Percentiles rank a stretch among this genome's conserved stretches.
phyloP scores from a whole-genome alignment of 345 rosid species.

The Murraya koenigii region DNA sequence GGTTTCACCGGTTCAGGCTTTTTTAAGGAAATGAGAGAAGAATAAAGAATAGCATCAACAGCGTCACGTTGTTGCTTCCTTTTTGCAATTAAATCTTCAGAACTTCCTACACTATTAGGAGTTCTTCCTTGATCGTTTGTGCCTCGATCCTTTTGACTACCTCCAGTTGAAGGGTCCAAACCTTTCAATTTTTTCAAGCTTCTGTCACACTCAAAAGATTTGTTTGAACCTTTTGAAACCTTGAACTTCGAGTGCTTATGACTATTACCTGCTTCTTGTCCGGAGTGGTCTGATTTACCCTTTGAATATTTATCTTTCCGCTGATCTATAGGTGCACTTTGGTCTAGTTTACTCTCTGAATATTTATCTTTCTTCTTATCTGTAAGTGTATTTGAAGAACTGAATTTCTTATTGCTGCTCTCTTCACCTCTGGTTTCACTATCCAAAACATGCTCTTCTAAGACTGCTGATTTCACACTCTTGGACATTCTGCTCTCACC shows the following conservation, averaged over 20 bases:
- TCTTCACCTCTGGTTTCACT: conserved; percentile 29
- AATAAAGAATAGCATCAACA: conserved; percentile 77
- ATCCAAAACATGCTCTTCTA: conserved; percentile 18
- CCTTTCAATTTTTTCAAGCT: conserved; percentile 29
- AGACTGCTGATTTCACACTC: conserved; percentile 16
- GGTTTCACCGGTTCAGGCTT: conserved; percentile 39
- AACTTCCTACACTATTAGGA: conserved; percentile 35
- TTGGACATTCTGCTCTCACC: conserved; percentile 27
- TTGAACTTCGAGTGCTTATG: conserved; percentile 15
- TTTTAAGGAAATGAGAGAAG: conserved; percentile 78
- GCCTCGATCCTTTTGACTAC: conserved; percentile 26
- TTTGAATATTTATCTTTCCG: not conserved
- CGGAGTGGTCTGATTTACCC: conserved; percentile 7
- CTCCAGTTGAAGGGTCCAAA: conserved; percentile 29
- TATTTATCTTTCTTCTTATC: conserved; percentile 22
- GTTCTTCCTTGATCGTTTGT: conserved; percentile 22
- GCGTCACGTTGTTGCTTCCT: conserved; percentile 84
- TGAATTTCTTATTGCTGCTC: conserved; percentile 24
- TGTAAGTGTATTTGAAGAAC: conserved; percentile 14
- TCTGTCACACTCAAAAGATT: conserved; percentile 32
- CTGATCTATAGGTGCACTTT: not conserved
- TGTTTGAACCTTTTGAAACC: conserved; percentile 31
- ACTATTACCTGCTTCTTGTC: conserved; percentile 23
- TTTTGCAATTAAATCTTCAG: conserved; percentile 48
- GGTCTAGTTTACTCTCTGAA: not conserved